Base-by-base conservation (phyloP, 1,284 basidiomycete genomes). In the Schizophyllum amplum region DNA sequence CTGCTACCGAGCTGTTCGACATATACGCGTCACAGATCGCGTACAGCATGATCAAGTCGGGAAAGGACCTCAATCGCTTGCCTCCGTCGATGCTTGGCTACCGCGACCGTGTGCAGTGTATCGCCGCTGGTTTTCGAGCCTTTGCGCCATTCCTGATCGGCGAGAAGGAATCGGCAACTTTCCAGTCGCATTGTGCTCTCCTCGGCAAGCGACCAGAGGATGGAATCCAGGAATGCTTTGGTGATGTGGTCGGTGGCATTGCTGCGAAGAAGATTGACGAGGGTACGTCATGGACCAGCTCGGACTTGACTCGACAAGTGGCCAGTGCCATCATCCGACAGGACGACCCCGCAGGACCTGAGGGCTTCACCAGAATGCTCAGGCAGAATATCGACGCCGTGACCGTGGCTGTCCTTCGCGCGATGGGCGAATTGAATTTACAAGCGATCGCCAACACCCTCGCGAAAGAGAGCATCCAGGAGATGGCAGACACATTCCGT, bases 11-110 rank as follows among this genome's bases (percentile, higher is more conserved):
- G 2, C 78, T 98, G 4, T 98, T 91, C 65, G 78, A 85, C 59
- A 78, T 84, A 4, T 94, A 97, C 67, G 86, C 88, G 0, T 82
- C 84, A 1, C 87, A 92, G 62, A 77, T 96, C 58, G 88, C 87
- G 0, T 80, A 74, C 0, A 80, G 74, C 62, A 84, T 86, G 1
- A 79, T 90, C 42, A 57, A 58, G 51, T 27, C 74, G 80, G 22
- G 69, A 75, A 56, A 72, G 71, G 65, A 67, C 5, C 71, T 78
- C 24, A 82, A 88, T 59, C 75, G 76, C 17, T 73, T 96, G 15
- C 85, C 89, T 5, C 83, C 84, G 20, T 75, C 77, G 50, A 73
- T 95, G 7, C 74, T 94, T 13, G 92, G 92, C 0, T 94, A 85
- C 65, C 63, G 69, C 21, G 82, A 83, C 65, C 78, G 77, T 60